phyloP scores from a whole-genome alignment of 441 rosid genomes.

The Pelargonium fulgidum region DNA sequence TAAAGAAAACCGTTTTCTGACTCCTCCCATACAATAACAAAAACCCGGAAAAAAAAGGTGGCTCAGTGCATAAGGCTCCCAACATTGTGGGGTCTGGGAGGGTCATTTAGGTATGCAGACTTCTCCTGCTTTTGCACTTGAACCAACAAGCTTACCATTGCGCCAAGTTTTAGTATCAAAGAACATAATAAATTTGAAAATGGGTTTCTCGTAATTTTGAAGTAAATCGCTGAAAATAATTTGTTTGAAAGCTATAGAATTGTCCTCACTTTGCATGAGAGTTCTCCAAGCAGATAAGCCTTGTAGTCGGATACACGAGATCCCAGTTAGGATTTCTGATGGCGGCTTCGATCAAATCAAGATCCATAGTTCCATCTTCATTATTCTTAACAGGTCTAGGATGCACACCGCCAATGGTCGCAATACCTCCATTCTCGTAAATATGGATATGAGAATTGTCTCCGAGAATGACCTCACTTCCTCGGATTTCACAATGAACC shows the following conservation, averaged over 20 bases:
- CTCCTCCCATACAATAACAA: background rate
- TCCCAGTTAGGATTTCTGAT: constrained; percentile 65
- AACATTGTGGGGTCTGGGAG: too few species aligned
- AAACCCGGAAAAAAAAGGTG: too few species aligned
- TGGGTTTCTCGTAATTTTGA: background rate
- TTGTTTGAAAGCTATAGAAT: background rate
- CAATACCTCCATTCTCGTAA: constrained; percentile 80
- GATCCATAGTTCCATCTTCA: constrained; percentile 76
- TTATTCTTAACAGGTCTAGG: constrained; percentile 72
- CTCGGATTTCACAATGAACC: constrained; percentile 77
- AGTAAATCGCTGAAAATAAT: background rate
- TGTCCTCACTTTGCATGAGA: constrained; percentile 80
- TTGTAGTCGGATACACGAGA: constrained; percentile 69
- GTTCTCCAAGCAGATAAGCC: constrained; percentile 89
- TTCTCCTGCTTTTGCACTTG: too few species aligned
- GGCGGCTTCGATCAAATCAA: constrained; percentile 61
- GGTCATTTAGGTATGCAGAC: too few species aligned
- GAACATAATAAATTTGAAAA: background rate
- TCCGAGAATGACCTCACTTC: constrained; percentile 92
- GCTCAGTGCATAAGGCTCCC: too few species aligned
- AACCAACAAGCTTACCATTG: too few species aligned
- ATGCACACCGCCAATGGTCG: constrained; percentile 89
- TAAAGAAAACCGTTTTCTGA: background rate
- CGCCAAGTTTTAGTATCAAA: too few species aligned
- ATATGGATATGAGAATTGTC: constrained; percentile 72